These are phyloP conservation scores for Xylaria bambusicola DNA, from an alignment of 495 filamentous ascomycete genomes.

Conservation along the genomic window DNA sequence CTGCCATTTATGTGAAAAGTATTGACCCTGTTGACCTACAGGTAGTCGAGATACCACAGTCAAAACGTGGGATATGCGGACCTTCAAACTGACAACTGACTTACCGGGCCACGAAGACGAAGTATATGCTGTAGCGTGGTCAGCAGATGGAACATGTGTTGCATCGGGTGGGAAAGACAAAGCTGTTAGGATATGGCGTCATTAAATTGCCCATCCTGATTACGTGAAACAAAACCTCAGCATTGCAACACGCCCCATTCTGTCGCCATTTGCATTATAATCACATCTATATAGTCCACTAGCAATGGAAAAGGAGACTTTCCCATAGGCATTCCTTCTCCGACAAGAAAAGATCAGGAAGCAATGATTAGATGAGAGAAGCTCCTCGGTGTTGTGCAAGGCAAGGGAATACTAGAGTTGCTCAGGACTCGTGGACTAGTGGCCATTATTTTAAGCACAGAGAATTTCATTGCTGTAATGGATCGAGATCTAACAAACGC, in stretches of 20 bases:
- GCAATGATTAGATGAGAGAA: too few species aligned
- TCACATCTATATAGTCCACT: too few species aligned
- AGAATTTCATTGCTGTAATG: background rate
- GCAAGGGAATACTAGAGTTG: too few species aligned
- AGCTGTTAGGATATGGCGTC: slow-evolving; percentile 80
- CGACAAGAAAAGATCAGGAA: too few species aligned
- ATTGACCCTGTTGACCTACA: background rate
- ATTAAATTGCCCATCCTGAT: slow-evolving; percentile 31
- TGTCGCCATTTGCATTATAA: too few species aligned
- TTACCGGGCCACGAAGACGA: slow-evolving; percentile 94
- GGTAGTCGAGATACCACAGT: slow-evolving; percentile 79
- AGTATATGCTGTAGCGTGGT: slow-evolving; percentile 91
- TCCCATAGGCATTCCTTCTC: too few species aligned
- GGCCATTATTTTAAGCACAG: too few species aligned
- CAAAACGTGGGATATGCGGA: slow-evolving; percentile 90
- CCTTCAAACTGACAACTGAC: slow-evolving; percentile 78
- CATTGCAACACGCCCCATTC: too few species aligned
- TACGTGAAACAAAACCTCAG: background rate
- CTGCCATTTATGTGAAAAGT: slow-evolving; percentile 62
- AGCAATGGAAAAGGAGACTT: too few species aligned
- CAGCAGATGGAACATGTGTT: slow-evolving; percentile 79
- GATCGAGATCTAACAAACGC: background rate
- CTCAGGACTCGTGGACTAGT: too few species aligned
- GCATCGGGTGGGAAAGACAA: slow-evolving; percentile 93
- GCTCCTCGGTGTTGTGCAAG: too few species aligned